phyloP scores from a whole-genome alignment of 2,329 filamentous ascomycete species.

The Colletotrichum truncatum region DNA sequence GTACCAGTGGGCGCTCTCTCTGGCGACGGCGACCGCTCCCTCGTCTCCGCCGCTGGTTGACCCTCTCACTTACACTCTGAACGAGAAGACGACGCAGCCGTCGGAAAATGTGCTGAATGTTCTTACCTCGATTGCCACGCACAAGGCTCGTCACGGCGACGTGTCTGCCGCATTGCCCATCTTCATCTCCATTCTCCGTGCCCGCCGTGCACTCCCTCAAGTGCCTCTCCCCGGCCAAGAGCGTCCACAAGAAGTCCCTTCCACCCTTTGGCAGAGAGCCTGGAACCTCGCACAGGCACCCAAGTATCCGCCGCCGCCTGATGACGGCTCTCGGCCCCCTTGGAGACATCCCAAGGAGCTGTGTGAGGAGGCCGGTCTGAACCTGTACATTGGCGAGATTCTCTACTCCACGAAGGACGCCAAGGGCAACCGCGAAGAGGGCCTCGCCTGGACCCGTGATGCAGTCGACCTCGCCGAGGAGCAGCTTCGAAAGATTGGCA shows the following conservation, averaged over 20 bases:
- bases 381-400: constrained; percentile 94
- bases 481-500: constrained; percentile 60
- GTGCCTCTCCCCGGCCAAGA: constrained; percentile 37
- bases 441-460: constrained; percentile 89
- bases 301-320: constrained; percentile 75
- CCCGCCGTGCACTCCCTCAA: constrained; percentile 70
- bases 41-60: constrained; percentile 57
- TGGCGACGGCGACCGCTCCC: constrained; percentile 69
- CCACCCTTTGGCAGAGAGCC: constrained; percentile 20
- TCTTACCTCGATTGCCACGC: constrained; percentile 80
- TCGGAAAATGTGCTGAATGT: constrained; percentile 80
- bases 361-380: constrained; percentile 87
- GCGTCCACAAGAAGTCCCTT: background rate
- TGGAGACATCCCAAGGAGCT: constrained; percentile 70
- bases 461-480: constrained; percentile 84
- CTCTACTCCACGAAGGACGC: constrained; percentile 74
- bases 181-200: constrained; percentile 84
- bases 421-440: constrained; percentile 66
- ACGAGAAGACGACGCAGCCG: constrained; percentile 63
- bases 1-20: constrained; percentile 79
- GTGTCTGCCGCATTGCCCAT: constrained; percentile 79
- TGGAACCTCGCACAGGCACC: constrained; percentile 52
- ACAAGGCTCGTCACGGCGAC: constrained; percentile 77
- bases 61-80: constrained; percentile 69
- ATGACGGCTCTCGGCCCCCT: constrained; percentile 75